Base-by-base conservation (phyloP, 2,329 filamentous ascomycete species). In the Teratosphaeria gauchensis region DNA sequence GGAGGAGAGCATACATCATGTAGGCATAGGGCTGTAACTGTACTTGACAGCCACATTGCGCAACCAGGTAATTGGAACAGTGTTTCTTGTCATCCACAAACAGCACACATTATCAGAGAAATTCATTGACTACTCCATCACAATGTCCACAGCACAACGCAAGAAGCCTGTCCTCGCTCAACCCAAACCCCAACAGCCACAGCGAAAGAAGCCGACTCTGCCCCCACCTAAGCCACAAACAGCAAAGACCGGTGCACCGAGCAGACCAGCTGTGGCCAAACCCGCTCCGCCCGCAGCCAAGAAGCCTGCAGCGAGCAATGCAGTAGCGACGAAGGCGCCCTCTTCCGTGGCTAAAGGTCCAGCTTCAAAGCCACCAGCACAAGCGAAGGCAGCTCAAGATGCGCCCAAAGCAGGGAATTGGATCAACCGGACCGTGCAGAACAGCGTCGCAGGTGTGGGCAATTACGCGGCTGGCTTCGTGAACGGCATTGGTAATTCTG, bases 391-490 rank as follows among this genome's bases (percentile, higher is more conserved):
- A 46, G 19, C 56, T 32, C 21, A 46, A 16, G 56, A 35, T 2
- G 56, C 54, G 33, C 31, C 35, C 6, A 56, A 30, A 46, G 35
- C 61, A 19, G 58, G 68, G 67, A 76, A 76, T 64, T 80, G 77
- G 77, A 71, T 80, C 63, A 77, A 74, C 58, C 72, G 71, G 57
- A 73, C 73, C 33, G 74, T 77, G 8, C 75, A 76, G 64, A 69
- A 70, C 63, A 73, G 68, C 32, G 73, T 78, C 30, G 68, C 75
- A 3, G 74, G 75, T 33, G 73, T 76, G 4, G 77, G 78, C 51
- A 76, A 73, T 64, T 74, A 75, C 56, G 74, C 73, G 0, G 75
- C 75, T 24, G 73, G 74, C 11, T 69, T 76, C 24, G 70, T 79
- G 24, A 73, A 72, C 21, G 70, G 72, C 33, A 74, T 77, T 9